Evolutionary conservation across 1,139 yeast species (phyloP).

Genomic region (Lodderomyces metapsilosis): DNA sequence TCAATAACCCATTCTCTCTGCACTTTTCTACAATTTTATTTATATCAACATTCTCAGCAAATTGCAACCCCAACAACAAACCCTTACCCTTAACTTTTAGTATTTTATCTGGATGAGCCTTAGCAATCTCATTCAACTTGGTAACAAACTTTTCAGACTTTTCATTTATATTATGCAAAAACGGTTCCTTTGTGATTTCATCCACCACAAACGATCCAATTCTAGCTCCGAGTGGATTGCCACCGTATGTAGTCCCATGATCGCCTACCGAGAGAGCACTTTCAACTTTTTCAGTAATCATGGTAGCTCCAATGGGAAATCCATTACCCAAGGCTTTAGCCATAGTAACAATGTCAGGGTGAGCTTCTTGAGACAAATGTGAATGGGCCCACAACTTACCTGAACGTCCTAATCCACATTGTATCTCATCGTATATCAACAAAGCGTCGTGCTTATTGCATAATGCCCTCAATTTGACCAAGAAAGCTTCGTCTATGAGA

Average conservation of each 20-base stretch:
- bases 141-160: constrained; percentile 56
- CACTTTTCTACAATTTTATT: constrained; percentile 64
- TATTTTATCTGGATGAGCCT: constrained; percentile 53
- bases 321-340: constrained; percentile 98
- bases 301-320: constrained; percentile 94
- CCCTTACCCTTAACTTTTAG: constrained; percentile 84
- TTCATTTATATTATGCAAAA: constrained; percentile 56
- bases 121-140: constrained; percentile 52
- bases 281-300: constrained; percentile 80
- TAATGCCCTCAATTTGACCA: constrained; percentile 61
- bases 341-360: constrained; percentile 90
- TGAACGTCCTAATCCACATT: constrained; percentile 92
- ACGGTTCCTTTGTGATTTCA: constrained; percentile 58
- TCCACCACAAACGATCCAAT: constrained; percentile 75
- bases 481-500: constrained; percentile 61
- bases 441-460: constrained; percentile 72
- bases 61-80: constrained; percentile 78
- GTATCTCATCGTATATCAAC: constrained; percentile 91
- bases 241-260: constrained; percentile 98
- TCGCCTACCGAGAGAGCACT: constrained; percentile 78
- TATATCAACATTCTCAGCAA: constrained; percentile 57
- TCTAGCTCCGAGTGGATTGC: constrained; percentile 88
- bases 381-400: constrained; percentile 95
- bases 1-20: constrained; percentile 74
- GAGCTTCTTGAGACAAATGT: constrained; percentile 68